A percentile compares a stretch with the other conserved stretches of the same genome.
Conservation (phyloP, 345 rosid genomes). For the Populus nigra region DNA sequence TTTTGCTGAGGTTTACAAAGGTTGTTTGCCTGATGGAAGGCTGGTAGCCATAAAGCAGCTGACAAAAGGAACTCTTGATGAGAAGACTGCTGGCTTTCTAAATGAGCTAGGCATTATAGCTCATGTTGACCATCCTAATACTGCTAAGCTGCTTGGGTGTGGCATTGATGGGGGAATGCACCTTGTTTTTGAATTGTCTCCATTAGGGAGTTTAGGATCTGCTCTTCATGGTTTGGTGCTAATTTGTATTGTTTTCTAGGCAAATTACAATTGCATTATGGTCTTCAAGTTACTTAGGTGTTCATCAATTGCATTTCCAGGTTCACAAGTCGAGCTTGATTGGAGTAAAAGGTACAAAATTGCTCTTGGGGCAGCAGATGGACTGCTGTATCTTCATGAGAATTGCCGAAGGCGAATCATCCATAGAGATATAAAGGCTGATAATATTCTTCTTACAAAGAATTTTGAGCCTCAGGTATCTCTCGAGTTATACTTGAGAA, state of each 20-base stretch:
- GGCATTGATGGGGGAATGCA: constrained; percentile 82
- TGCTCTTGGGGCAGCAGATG: constrained; percentile 81
- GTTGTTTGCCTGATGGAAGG: constrained; percentile 55
- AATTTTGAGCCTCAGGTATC: constrained; percentile 86
- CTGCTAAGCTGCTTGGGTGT: constrained; percentile 82
- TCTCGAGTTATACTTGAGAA: constrained; percentile 18
- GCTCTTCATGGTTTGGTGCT: constrained; percentile 65
- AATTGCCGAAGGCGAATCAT: constrained; percentile 78
- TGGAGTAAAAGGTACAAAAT: constrained; percentile 85
- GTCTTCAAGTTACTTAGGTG: not conserved
- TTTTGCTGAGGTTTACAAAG: constrained; percentile 83
- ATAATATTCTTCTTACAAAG: constrained; percentile 83
- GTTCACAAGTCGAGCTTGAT: constrained; percentile 47
- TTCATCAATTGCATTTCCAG: constrained; percentile 32
- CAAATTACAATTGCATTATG: not conserved
- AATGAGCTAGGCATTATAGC: constrained; percentile 86
- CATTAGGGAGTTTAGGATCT: constrained; percentile 71
- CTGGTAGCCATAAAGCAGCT: constrained; percentile 73
- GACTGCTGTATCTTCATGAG: constrained; percentile 83
- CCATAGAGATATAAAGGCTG: constrained; percentile 93
- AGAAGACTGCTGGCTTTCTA: constrained; percentile 58
- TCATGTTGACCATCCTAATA: constrained; percentile 82
- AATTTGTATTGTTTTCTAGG: not conserved
- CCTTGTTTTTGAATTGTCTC: constrained; percentile 72
- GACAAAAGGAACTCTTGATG: constrained; percentile 68